Conservation (phyloP, 2,329 filamentous ascomycete genomes). For the Lecanoromycetidae sp. region DNA sequence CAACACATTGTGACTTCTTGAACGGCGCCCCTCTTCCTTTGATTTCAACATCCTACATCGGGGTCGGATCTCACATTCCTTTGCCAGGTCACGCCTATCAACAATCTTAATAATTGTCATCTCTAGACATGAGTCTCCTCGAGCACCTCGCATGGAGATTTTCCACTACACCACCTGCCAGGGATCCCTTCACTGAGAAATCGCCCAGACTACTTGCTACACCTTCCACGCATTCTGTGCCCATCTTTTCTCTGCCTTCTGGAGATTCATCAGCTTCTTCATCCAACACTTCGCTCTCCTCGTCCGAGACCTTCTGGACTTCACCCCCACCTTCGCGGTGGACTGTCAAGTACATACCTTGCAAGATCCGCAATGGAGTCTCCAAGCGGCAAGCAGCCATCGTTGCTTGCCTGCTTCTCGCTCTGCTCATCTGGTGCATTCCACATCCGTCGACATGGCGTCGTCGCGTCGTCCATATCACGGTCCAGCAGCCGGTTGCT, state of each 20-base stretch:
- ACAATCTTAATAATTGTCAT: neutral
- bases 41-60: neutral
- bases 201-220: slow-evolving; percentile 18
- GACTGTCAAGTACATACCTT: slow-evolving; percentile 13
- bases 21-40: neutral
- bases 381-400: slow-evolving; percentile 19
- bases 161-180: slow-evolving; percentile 12
- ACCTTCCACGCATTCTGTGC: slow-evolving; percentile 4
- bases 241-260: slow-evolving; percentile 14
- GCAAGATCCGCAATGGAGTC: slow-evolving; percentile 12
- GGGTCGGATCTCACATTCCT: too few relatives aligned
- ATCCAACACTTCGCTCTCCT: slow-evolving; percentile 18
- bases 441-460: slow-evolving; percentile 18
- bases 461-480: slow-evolving; percentile 12
- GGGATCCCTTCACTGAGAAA: slow-evolving; percentile 16
- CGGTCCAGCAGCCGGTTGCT: slow-evolving; percentile 11
- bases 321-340: slow-evolving; percentile 16
- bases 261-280: slow-evolving; percentile 13
- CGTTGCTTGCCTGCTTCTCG: slow-evolving; percentile 17
- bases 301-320: slow-evolving; percentile 18
- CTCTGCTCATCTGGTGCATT: slow-evolving; percentile 18
- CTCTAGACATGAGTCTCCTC: slow-evolving; percentile 14
- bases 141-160: slow-evolving; percentile 11
- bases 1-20: neutral
- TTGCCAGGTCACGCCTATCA: too few relatives aligned